phyloP scores from a whole-genome alignment of 2,329 filamentous ascomycete genomes.

The Didymella segeticola region DNA sequence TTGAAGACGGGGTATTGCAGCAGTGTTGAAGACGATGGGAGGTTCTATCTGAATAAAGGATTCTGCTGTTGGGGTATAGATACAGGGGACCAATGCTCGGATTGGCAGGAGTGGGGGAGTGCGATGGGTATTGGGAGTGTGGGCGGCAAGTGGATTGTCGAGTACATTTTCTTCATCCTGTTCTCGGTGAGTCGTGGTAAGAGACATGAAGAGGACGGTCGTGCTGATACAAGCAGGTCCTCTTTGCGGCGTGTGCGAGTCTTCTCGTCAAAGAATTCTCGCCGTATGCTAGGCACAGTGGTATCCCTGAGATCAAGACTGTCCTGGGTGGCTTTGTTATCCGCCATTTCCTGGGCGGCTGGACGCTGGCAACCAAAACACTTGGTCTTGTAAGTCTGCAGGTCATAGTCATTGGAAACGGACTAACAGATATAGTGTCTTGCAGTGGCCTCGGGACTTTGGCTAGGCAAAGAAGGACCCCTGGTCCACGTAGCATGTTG shows the following conservation, averaged over 20 bases:
- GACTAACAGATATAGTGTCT: conserved; percentile 68
- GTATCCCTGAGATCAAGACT: conserved; percentile 98
- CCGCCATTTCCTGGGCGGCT: conserved; percentile 80
- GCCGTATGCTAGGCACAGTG: conserved; percentile 88
- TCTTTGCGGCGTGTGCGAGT: conserved; percentile 79
- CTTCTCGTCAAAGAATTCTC: conserved; percentile 84
- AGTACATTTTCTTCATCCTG: conserved; percentile 86
- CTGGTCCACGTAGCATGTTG: conserved; percentile 96
- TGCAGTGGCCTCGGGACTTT: conserved; percentile 91
- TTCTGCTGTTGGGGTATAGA: conserved; percentile 92
- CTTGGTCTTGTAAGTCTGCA: conserved; percentile 73
- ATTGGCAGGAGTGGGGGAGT: conserved; percentile 86
- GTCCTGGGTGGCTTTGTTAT: conserved; percentile 94
- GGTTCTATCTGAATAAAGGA: conserved; percentile 86
- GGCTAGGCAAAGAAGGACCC: conserved; percentile 95
- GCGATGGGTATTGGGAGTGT: conserved; percentile 71
- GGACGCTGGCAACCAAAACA: conserved; percentile 90
- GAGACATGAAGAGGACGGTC: not conserved
- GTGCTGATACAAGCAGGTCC: conserved; percentile 60
- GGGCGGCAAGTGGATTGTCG: conserved; percentile 78
- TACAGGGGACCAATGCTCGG: conserved; percentile 78
- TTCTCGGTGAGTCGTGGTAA: conserved; percentile 70
- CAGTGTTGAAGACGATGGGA: conserved; percentile 76
- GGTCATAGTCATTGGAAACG: not conserved
- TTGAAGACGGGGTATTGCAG: conserved; percentile 89